Conservation (phyloP, 108 stramenopile species). For the Nannochloropsis gaditana region DNA sequence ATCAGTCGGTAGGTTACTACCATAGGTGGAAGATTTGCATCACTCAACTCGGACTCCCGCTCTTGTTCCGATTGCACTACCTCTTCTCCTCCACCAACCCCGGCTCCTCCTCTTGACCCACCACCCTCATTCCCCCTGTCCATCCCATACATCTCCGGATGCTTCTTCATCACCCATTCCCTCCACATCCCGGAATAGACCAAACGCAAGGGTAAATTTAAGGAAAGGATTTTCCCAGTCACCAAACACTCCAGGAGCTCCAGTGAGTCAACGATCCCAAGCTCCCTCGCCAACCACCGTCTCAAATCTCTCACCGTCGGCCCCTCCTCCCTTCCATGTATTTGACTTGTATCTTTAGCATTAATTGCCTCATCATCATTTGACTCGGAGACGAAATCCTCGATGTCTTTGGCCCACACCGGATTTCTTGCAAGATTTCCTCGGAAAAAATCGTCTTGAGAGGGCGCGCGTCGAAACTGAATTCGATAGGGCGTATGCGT, state of each 20-base stretch:
- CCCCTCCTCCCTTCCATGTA: constrained; percentile 31
- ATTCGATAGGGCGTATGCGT: constrained; percentile 46
- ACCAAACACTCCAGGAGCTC: constrained; percentile 43
- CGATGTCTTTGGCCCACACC: constrained; percentile 37
- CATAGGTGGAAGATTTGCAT: constrained; percentile 36
- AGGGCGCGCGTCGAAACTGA: constrained; percentile 50
- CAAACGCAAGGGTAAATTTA: constrained; percentile 36
- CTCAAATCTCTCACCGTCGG: constrained; percentile 54
- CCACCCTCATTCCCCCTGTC: constrained; percentile 34
- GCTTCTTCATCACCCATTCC: constrained; percentile 28
- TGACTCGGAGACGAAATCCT: too few species aligned
- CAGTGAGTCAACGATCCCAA: constrained; percentile 44
- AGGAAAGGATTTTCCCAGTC: constrained; percentile 37
- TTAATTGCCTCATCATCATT: background rate
- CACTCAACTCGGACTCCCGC: background rate
- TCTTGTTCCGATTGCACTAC: too few species aligned
- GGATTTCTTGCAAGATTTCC: constrained; percentile 47
- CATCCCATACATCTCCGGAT: constrained; percentile 34
- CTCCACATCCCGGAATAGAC: constrained; percentile 40
- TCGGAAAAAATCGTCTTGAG: constrained; percentile 57
- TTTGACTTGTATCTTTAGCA: constrained; percentile 10
- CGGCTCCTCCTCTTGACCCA: background rate
- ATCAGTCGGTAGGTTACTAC: constrained; percentile 43
- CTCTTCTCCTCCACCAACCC: background rate
- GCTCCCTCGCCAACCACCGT: constrained; percentile 45